Conservation (phyloP, 441 rosid genomes). For the Biscutella auriculata region DNA sequence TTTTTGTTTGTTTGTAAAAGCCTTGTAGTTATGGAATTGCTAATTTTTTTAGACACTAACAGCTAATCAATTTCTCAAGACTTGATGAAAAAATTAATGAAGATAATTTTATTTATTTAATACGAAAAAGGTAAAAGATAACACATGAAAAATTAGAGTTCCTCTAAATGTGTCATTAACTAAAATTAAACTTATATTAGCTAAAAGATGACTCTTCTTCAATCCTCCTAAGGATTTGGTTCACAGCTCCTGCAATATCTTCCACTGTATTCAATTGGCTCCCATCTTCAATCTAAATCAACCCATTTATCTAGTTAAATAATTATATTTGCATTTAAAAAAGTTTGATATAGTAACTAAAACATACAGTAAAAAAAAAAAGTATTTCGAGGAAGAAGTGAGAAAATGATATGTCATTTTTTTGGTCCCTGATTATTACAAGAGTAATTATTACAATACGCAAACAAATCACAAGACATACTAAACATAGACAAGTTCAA, state of each 20-base stretch:
- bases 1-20: not conserved
- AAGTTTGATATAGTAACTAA: not conserved
- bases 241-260: slow-evolving; percentile 51
- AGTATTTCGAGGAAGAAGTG: slow-evolving; percentile 11
- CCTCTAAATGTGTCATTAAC: slow-evolving; percentile 11
- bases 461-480: slow-evolving; percentile 12
- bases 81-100: no score
- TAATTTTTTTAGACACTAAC: no score
- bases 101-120: slow-evolving; percentile 1
- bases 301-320: not conserved
- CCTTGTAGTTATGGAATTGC: no score
- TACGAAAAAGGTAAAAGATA: not conserved
- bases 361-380: not conserved
- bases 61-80: no score
- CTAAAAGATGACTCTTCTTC: slow-evolving; percentile 40
- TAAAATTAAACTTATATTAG: slow-evolving; percentile 16
- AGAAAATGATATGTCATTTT: slow-evolving; percentile 21
- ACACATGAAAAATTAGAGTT: slow-evolving; percentile 18
- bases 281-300: slow-evolving; percentile 48
- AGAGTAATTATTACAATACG: slow-evolving; percentile 7
- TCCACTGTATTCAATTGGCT: slow-evolving; percentile 48
- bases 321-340: not conserved
- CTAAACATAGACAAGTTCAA: slow-evolving; percentile 11
- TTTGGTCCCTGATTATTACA: slow-evolving; percentile 20
- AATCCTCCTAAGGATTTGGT: slow-evolving; percentile 37